phyloP scores from a whole-genome alignment of 441 rosid species.

The Corymbia calophylla region DNA sequence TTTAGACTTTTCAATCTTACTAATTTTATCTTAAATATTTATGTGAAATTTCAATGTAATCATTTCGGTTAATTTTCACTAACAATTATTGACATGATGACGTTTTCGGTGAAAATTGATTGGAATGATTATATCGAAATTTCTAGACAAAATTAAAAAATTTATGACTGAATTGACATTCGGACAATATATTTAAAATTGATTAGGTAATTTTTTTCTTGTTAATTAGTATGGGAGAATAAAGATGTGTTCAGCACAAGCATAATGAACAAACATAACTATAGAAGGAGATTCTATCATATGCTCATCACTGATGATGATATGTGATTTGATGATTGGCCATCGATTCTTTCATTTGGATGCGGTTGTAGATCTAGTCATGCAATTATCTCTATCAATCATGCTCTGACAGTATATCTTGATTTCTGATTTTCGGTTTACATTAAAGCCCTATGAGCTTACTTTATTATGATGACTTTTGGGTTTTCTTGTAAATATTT shows the following conservation, averaged over 20 bases:
- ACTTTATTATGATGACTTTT: too few species aligned
- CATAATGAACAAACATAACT: neutral
- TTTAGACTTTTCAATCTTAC: rapidly evolving
- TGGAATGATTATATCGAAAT: rapidly evolving
- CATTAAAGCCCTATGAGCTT: too few species aligned
- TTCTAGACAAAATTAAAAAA: neutral
- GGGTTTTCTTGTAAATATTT: too few species aligned
- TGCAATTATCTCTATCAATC: too few species aligned
- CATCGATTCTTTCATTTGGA: too few species aligned
- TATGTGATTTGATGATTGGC: too few species aligned
- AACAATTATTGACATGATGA: neutral
- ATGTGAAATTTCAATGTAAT: rapidly evolving
- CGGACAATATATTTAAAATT: rapidly evolving
- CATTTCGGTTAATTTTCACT: rapidly evolving
- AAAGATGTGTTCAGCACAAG: neutral
- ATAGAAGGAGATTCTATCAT: too few species aligned
- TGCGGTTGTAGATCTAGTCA: too few species aligned
- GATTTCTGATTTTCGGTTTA: too few species aligned
- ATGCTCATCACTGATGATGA: too few species aligned
- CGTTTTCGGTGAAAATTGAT: rapidly evolving
- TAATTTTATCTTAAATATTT: neutral
- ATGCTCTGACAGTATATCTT: too few species aligned
- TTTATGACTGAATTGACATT: rapidly evolving
- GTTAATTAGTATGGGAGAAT: neutral
- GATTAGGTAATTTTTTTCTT: neutral